A percentile compares a stretch with the other conserved stretches of the same genome.
phyloP scores from a whole-genome alignment of 129 eudicot genomes.

The Flaveria sonorensis region DNA sequence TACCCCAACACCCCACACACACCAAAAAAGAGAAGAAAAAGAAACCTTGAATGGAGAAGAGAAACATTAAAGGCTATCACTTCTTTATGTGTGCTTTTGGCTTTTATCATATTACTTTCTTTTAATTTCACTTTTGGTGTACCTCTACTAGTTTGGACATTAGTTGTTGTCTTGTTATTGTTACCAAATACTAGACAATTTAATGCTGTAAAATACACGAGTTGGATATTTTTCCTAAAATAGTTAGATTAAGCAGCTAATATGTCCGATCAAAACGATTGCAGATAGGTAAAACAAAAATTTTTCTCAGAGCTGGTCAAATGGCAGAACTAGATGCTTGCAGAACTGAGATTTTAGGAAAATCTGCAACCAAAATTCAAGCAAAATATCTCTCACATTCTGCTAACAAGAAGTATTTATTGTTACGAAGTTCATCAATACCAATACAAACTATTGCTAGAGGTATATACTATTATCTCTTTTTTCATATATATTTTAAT shows the following conservation, averaged over 20 bases:
- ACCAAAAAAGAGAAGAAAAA: neutral
- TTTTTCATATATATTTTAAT: neutral
- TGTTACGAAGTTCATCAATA: slow-evolving; percentile 44
- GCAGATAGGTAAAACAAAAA: slow-evolving; percentile 89
- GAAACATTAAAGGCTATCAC: neutral
- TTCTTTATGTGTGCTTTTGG: neutral
- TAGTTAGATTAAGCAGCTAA: slow-evolving; percentile 17
- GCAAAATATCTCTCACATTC: slow-evolving; percentile 50
- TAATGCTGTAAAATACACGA: neutral
- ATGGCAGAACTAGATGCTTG: slow-evolving; percentile 88
- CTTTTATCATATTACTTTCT: slow-evolving; percentile 5
- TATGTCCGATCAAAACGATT: neutral
- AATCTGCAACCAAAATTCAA: slow-evolving; percentile 69
- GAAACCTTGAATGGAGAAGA: neutral
- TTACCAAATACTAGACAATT: neutral
- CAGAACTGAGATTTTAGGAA: slow-evolving; percentile 68
- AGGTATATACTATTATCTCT: slow-evolving; percentile 50
- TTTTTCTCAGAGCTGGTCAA: slow-evolving; percentile 93
- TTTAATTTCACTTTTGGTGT: neutral
- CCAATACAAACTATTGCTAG: slow-evolving; percentile 71
- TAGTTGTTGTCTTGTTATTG: neutral
- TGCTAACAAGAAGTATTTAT: slow-evolving; percentile 45
- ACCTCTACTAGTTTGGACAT: neutral
- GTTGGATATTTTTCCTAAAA: neutral
- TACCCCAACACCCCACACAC: neutral